phyloP scores from a whole-genome alignment of 208 protist species.

The Kentomonas sorsogonicus region DNA sequence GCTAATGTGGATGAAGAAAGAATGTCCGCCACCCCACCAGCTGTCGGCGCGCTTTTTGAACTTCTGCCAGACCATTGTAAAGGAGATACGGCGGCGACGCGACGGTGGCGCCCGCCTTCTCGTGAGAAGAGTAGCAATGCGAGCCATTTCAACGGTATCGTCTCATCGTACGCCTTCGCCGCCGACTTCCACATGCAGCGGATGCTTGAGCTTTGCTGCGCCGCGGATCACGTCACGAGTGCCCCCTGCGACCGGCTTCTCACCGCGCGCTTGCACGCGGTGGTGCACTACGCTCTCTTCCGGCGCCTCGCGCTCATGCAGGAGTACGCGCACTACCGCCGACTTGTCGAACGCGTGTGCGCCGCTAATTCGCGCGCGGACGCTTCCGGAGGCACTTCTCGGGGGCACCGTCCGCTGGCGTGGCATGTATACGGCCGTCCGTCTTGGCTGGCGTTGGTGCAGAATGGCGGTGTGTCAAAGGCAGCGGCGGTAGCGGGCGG shows the following conservation, averaged over 20 bases:
- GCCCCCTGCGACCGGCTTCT: constrained; percentile 19
- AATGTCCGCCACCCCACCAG: too few species aligned
- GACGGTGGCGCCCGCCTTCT: background rate
- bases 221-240: constrained; percentile 17
- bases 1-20: too few species aligned
- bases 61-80: too few species aligned
- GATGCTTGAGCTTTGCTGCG: constrained; percentile 23
- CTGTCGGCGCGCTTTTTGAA: too few species aligned
- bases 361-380: background rate
- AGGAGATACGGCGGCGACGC: background rate
- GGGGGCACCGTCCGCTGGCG: constrained; percentile 3
- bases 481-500: too few species aligned
- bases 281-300: constrained; percentile 38
- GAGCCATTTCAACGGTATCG: constrained; percentile 19
- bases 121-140: background rate
- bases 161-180: constrained; percentile 25
- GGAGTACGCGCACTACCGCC: constrained; percentile 21
- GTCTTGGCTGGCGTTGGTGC: constrained; percentile 27
- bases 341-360: constrained; percentile 14
- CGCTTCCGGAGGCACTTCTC: background rate
- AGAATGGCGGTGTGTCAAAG: too few species aligned
- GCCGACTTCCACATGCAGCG: constrained; percentile 18
- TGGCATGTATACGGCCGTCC: constrained; percentile 33
- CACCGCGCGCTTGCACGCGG: constrained; percentile 19
- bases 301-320: constrained; percentile 37